Evolutionary conservation across 2,329 filamentous ascomycete genomes (phyloP).

Genomic region (Monilinia laxa): DNA sequence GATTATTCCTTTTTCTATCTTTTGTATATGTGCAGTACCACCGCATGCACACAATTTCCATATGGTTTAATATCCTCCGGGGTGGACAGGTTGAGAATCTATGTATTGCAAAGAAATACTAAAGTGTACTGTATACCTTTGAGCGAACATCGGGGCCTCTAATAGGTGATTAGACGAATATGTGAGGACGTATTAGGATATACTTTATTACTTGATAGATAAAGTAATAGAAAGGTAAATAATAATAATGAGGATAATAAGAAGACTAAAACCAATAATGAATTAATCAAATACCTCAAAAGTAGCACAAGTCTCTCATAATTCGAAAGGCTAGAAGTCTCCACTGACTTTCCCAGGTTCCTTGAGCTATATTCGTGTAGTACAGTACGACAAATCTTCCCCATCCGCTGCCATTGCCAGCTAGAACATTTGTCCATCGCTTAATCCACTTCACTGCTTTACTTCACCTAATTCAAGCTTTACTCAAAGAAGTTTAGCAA

Average conservation of each 20-base stretch:
- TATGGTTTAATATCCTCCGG: conserved; percentile 20
- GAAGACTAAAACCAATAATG: neutral
- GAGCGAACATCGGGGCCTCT: neutral
- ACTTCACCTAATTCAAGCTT: neutral
- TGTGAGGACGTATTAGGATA: neutral
- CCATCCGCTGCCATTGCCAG: neutral
- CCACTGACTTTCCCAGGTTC: conserved; percentile 9
- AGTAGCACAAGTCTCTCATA: conserved; percentile 6
- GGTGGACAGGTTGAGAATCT: conserved; percentile 12
- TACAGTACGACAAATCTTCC: conserved; percentile 5
- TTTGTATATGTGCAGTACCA: neutral
- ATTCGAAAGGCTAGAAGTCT: conserved; percentile 19
- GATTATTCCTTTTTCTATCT: neutral
- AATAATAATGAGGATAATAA: neutral
- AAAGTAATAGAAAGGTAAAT: neutral
- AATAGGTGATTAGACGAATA: conserved; percentile 3
- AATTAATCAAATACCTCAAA: neutral
- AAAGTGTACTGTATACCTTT: neutral
- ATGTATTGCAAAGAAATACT: conserved; percentile 4
- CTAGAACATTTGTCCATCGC: conserved; percentile 3
- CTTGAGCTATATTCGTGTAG: conserved; percentile 21
- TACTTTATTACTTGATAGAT: neutral
- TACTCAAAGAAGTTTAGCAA: neutral
- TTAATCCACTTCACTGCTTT: neutral
- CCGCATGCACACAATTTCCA: conserved; percentile 14